A percentile compares a stretch with the other conserved stretches of the same genome.
phyloP scores from a whole-genome alignment of 1,139 yeast species.

The Geotrichum bryndzae region DNA sequence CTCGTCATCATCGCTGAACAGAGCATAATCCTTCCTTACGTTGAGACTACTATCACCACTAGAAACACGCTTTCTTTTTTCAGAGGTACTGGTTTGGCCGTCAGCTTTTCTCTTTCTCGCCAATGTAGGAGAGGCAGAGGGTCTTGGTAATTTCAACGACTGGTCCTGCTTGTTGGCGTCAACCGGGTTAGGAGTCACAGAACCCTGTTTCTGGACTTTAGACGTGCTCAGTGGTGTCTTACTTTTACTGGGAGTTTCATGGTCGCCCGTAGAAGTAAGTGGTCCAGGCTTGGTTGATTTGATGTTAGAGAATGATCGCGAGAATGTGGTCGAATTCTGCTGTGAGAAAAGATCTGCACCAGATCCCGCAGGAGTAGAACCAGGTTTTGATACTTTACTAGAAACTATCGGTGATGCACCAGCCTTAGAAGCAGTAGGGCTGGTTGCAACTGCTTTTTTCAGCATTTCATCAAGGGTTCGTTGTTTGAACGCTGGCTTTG shows the following conservation, averaged over 20 bases:
- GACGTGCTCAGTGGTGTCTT: background rate
- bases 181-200: background rate
- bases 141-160: background rate
- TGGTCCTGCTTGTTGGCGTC: background rate
- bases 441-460: background rate
- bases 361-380: background rate
- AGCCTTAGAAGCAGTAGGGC: background rate
- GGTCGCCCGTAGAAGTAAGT: background rate
- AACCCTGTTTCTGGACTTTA: background rate
- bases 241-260: background rate
- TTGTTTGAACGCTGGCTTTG: background rate
- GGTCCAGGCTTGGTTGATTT: background rate
- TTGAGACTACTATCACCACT: background rate
- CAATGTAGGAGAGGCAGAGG: background rate
- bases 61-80: background rate
- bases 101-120: background rate
- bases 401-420: background rate
- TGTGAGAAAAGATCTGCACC: background rate
- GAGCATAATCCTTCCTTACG: background rate
- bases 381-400: background rate
- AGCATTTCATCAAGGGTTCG: background rate
- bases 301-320: background rate
- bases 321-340: background rate
- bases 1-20: background rate
- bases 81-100: background rate